Conservation (phyloP, 495 filamentous ascomycete genomes). For the Xylaria cubensis region DNA sequence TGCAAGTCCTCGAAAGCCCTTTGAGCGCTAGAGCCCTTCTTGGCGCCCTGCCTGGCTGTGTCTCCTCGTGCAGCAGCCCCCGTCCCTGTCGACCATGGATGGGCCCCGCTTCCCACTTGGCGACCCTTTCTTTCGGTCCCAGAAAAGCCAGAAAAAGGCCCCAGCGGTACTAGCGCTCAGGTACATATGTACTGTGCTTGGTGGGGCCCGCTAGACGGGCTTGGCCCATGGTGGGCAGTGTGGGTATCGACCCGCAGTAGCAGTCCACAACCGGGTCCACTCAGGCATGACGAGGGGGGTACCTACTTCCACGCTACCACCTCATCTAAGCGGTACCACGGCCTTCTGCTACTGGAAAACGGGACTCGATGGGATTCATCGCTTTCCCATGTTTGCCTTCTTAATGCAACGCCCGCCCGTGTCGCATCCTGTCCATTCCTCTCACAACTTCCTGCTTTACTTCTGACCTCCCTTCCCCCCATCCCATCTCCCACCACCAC, state of each 20-base stretch:
- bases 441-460: conserved; percentile 27
- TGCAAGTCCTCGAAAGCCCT: not conserved
- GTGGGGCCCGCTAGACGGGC: not conserved
- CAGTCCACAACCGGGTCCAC: not conserved
- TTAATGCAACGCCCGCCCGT: conserved; percentile 37
- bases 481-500: conserved; percentile 19
- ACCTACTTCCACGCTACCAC: not conserved
- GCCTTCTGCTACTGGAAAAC: conserved; percentile 32
- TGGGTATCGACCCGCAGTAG: not conserved
- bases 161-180: conserved; percentile 19
- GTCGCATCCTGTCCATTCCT: conserved; percentile 35
- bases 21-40: not conserved
- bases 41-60: not conserved
- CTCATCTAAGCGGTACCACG: conserved; percentile 23
- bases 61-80: conserved; percentile 11
- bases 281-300: too few relatives aligned
- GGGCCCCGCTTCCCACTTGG: conserved; percentile 10
- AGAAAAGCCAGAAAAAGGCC: conserved; percentile 11
- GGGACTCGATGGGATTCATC: conserved; percentile 42
- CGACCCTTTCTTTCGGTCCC: conserved; percentile 23
- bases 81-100: not conserved
- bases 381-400: conserved; percentile 45
- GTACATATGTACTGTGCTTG: conserved; percentile 20
- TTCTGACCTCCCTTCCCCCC: conserved; percentile 22
- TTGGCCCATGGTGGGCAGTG: not conserved